Evolutionary conservation across 768 basidiomycete genomes (phyloP).

Genomic region (Daedaleopsis nitida): DNA sequence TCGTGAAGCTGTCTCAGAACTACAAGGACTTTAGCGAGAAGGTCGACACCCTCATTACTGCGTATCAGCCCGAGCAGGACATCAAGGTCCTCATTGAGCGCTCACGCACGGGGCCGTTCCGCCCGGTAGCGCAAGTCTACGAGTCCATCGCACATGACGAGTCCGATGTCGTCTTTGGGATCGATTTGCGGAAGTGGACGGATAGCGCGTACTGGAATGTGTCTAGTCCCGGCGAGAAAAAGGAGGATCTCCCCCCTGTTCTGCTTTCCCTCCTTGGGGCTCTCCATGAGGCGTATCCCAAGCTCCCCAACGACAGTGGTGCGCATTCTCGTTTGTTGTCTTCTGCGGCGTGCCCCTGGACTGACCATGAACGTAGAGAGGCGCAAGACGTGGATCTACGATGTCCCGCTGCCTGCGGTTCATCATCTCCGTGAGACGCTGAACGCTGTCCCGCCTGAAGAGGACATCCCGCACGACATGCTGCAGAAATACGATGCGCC

Average conservation of each 20-base stretch:
- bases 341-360: background rate
- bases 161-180: conserved; percentile 86
- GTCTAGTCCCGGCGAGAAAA: conserved; percentile 49
- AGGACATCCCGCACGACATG: conserved; percentile 53
- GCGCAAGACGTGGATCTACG: conserved; percentile 93
- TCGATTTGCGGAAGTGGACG: conserved; percentile 90
- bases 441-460: conserved; percentile 65
- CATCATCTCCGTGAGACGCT: conserved; percentile 87
- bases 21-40: conserved; percentile 67
- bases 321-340: conserved; percentile 27
- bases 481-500: conserved; percentile 81
- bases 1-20: conserved; percentile 70
- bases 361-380: conserved; percentile 51
- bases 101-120: conserved; percentile 92
- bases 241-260: conserved; percentile 72
- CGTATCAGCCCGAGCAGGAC: conserved; percentile 89
- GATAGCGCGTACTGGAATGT: conserved; percentile 68
- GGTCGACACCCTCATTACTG: conserved; percentile 73
- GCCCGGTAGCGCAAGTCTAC: conserved; percentile 82
- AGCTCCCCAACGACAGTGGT: conserved; percentile 66
- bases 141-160: conserved; percentile 84
- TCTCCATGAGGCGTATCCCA: conserved; percentile 63
- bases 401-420: conserved; percentile 79
- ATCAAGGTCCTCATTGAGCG: conserved; percentile 86
- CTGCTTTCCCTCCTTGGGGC: conserved; percentile 65